Evolutionary conservation across 352 stramenopile species (phyloP).

Genomic region (Globisporangium heterothallicum): DNA sequence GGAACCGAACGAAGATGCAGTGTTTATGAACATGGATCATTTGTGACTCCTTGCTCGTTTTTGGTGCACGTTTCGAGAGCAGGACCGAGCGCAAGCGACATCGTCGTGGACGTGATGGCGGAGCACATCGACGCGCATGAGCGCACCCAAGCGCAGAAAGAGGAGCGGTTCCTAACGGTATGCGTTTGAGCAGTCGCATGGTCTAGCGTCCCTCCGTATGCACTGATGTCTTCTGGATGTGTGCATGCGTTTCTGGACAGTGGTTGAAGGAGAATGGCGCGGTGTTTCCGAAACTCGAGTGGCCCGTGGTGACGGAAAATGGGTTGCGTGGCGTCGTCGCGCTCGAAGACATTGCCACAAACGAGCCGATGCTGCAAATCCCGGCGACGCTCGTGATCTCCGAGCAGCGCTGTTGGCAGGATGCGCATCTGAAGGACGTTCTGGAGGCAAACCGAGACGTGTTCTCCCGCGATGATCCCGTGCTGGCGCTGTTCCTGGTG

Average conservation of each 20-base stretch:
- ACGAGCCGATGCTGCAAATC: constrained; percentile 68
- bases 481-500: constrained; percentile 82
- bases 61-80: too few species aligned
- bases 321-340: constrained; percentile 64
- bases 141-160: constrained; percentile 4
- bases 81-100: too few species aligned
- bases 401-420: constrained; percentile 49
- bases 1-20: too few species aligned
- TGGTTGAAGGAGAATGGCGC: constrained; percentile 74
- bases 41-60: not conserved
- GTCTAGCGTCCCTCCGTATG: not conserved
- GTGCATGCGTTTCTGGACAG: constrained; percentile 4
- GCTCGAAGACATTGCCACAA: constrained; percentile 34
- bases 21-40: too few species aligned
- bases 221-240: constrained; percentile 1
- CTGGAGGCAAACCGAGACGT: constrained; percentile 54
- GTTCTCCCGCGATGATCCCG: constrained; percentile 73
- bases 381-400: constrained; percentile 69
- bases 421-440: constrained; percentile 40
- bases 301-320: constrained; percentile 40
- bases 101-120: not conserved
- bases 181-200: not conserved
- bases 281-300: constrained; percentile 71
- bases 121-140: not conserved
- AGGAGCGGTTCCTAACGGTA: constrained; percentile 50